Percentiles rank a stretch among this genome's conserved stretches.
Evolutionary conservation across 78 protist genomes (phyloP).

Genomic region (Planoprotostelium fungivorum): DNA sequence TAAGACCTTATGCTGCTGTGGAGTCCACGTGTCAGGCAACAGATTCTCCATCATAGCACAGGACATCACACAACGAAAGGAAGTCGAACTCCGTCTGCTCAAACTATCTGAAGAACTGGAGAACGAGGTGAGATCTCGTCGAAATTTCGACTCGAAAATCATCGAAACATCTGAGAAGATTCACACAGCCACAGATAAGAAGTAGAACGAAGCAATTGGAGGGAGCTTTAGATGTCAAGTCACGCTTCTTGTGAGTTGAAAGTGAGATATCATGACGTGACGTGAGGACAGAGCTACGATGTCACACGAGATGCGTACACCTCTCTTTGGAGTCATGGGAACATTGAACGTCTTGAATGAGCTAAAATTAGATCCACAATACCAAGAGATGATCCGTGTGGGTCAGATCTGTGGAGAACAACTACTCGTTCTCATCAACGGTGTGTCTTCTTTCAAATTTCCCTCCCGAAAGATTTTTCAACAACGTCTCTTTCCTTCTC

Average conservation of each 20-base stretch:
- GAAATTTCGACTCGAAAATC: neutral
- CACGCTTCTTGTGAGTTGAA: neutral
- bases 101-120: neutral
- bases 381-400: neutral
- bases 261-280: neutral
- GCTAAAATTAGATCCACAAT: neutral
- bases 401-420: neutral
- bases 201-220: neutral
- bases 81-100: neutral
- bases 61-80: neutral
- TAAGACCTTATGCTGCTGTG: neutral
- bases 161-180: neutral
- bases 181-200: neutral
- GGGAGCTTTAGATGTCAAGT: neutral
- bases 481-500: no score
- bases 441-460: neutral
- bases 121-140: neutral
- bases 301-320: neutral
- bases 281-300: neutral
- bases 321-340: neutral
- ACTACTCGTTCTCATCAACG: neutral
- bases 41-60: neutral
- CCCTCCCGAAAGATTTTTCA: neutral
- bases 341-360: neutral
- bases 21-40: neutral